Conservation (phyloP, 208 protist species). For the Leishmania major region DNA sequence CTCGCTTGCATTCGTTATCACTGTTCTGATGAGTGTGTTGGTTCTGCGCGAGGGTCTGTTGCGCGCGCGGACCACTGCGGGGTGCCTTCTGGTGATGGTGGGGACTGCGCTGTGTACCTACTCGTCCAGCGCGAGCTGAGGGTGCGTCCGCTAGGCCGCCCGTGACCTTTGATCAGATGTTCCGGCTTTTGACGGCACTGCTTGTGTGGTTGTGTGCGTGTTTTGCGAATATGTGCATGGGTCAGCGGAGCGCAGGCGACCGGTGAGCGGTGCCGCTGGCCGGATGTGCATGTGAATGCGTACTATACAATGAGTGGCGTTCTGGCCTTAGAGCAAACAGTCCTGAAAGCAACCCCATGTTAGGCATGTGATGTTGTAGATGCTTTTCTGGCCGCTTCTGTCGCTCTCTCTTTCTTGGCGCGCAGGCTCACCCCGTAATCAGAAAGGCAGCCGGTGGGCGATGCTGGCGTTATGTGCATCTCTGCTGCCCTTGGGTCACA, state of each 20-base stretch:
- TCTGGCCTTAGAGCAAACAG: neutral
- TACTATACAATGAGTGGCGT: neutral
- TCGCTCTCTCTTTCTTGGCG: neutral
- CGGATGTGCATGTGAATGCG: neutral
- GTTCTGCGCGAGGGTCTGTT: constrained; percentile 69
- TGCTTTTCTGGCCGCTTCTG: neutral
- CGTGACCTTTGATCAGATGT: neutral
- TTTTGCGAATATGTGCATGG: neutral
- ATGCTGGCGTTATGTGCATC: neutral
- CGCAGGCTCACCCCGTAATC: neutral
- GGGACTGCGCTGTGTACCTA: constrained; percentile 80
- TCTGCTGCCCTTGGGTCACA: neutral
- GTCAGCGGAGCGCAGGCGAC: neutral
- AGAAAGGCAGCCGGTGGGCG: neutral
- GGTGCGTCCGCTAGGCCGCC: neutral
- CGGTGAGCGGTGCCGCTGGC: neutral
- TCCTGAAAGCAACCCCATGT: neutral
- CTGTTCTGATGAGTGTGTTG: constrained; percentile 70
- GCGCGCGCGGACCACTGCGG: constrained; percentile 38
- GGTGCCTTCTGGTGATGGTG: constrained; percentile 65
- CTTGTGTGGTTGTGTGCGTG: neutral
- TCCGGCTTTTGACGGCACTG: neutral
- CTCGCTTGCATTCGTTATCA: constrained; percentile 84
- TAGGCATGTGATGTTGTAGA: neutral
- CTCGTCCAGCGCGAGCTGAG: constrained; percentile 35